These are phyloP conservation scores for Trichoderma reesei DNA, from an alignment of 495 filamentous ascomycete genomes.

Conservation along the genomic window DNA sequence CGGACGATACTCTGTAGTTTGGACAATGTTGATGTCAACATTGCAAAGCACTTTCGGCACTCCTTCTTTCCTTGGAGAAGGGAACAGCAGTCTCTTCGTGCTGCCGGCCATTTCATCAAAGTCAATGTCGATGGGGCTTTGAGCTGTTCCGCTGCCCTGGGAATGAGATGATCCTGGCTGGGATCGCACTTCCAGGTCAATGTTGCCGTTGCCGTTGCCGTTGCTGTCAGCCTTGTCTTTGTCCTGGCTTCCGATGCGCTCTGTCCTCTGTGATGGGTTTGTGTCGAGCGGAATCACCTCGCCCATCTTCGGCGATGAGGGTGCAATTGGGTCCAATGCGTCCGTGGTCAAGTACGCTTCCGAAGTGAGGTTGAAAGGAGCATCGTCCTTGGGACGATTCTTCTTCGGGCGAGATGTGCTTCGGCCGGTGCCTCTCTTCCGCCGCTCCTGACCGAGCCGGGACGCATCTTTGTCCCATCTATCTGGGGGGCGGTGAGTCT, in stretches of 20 bases:
- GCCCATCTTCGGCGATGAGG: constrained; percentile 13
- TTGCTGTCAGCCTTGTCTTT: not conserved
- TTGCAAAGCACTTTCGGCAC: constrained; percentile 49
- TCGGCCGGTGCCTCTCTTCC: constrained; percentile 32
- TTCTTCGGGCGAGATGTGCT: constrained; percentile 34
- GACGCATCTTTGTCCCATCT: constrained; percentile 66
- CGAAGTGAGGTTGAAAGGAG: constrained; percentile 33
- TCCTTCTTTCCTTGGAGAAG: constrained; percentile 52
- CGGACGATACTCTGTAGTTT: constrained; percentile 26
- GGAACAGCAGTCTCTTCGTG: constrained; percentile 73
- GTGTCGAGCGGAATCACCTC: not conserved
- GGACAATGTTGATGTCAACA: constrained; percentile 47
- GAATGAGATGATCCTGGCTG: constrained; percentile 33
- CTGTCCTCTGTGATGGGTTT: not conserved
- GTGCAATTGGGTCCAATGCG: constrained; percentile 24
- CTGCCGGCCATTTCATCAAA: constrained; percentile 44
- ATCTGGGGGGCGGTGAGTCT: constrained; percentile 68
- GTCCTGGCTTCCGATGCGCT: not conserved
- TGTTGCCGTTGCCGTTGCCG: too few species aligned
- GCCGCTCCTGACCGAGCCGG: constrained; percentile 37
- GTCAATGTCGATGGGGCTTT: constrained; percentile 51
- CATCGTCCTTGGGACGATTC: constrained; percentile 30
- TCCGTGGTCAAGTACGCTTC: constrained; percentile 41
- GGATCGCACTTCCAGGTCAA: constrained; percentile 3
- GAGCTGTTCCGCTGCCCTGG: constrained; percentile 46